phyloP scores from a whole-genome alignment of 768 basidiomycete genomes.

The Amyloporia xantha region DNA sequence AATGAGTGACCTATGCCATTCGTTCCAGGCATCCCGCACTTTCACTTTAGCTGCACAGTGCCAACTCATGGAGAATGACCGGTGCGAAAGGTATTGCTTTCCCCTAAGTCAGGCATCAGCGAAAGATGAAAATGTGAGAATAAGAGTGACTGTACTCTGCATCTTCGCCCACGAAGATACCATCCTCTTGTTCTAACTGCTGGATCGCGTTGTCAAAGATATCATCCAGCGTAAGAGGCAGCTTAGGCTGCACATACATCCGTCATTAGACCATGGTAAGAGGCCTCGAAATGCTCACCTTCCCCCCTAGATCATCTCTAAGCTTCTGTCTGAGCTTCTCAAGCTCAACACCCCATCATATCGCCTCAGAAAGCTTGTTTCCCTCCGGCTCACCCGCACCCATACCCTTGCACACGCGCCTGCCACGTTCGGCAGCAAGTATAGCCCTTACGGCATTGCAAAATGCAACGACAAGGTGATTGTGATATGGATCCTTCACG shows the following conservation, averaged over 20 bases:
- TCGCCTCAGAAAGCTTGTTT: slow-evolving; percentile 59
- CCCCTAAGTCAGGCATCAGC: slow-evolving; percentile 37
- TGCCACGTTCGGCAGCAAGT: slow-evolving; percentile 58
- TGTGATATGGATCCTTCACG: slow-evolving; percentile 70
- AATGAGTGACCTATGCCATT: slow-evolving; percentile 59
- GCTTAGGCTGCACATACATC: slow-evolving; percentile 36
- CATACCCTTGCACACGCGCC: slow-evolving; percentile 55
- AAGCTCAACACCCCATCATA: slow-evolving; percentile 68
- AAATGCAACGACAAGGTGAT: slow-evolving; percentile 62
- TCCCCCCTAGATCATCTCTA: slow-evolving; percentile 42
- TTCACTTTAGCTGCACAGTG: slow-evolving; percentile 61
- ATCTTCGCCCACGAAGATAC: slow-evolving; percentile 61
- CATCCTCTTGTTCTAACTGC: slow-evolving; percentile 67
- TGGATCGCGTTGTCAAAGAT: slow-evolving; percentile 76
- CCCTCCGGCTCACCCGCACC: slow-evolving; percentile 28
- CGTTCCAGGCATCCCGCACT: slow-evolving; percentile 56
- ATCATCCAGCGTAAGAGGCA: slow-evolving; percentile 56
- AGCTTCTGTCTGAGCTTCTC: slow-evolving; percentile 48
- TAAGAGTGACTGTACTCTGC: slow-evolving; percentile 41
- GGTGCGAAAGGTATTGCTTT: slow-evolving; percentile 68
- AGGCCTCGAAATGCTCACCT: not conserved
- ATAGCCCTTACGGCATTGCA: slow-evolving; percentile 65
- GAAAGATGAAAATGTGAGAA: not conserved
- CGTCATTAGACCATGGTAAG: not conserved
- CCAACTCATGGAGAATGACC: slow-evolving; percentile 59